Percentiles rank a stretch among this genome's conserved stretches.
Conservation (phyloP, 805 yeast species). For the Candida xiaguanensis region DNA sequence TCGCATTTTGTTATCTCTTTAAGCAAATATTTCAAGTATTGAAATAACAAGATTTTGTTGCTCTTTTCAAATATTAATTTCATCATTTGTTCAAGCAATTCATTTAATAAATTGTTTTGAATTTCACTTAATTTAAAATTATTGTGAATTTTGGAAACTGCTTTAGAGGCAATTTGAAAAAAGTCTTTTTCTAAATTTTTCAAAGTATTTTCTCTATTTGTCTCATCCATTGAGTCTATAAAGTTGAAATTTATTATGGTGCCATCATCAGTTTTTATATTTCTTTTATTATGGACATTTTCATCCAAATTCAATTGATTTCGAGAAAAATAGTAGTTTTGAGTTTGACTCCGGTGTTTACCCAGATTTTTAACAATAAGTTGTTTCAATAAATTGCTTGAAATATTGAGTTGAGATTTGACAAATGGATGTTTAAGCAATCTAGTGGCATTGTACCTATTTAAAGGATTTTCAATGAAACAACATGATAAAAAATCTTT, state of each 20-base stretch:
- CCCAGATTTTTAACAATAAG: slow-evolving; percentile 35
- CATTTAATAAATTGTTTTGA: slow-evolving; percentile 34
- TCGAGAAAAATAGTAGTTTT: slow-evolving; percentile 30
- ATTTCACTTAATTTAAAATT: slow-evolving; percentile 24
- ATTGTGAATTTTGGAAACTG: slow-evolving; percentile 35
- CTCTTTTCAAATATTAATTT: slow-evolving; percentile 18
- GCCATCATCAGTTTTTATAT: slow-evolving; percentile 29
- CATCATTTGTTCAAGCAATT: slow-evolving; percentile 33
- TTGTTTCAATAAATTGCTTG: slow-evolving; percentile 20
- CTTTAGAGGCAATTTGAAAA: slow-evolving; percentile 26
- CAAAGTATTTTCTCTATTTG: background rate
- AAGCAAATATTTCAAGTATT: slow-evolving; percentile 35
- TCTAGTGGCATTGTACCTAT: slow-evolving; percentile 27
- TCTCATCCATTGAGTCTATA: background rate
- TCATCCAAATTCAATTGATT: background rate
- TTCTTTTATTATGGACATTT: slow-evolving; percentile 31
- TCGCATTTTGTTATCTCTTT: slow-evolving; percentile 29
- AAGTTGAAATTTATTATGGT: background rate
- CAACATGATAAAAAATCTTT: slow-evolving; percentile 33
- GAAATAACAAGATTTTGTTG: slow-evolving; percentile 27
- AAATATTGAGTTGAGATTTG: slow-evolving; percentile 11
- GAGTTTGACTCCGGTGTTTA: slow-evolving; percentile 36
- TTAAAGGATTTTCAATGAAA: slow-evolving; percentile 29
- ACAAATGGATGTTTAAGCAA: slow-evolving; percentile 34
- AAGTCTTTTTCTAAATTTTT: background rate